Percentiles rank a stretch among this genome's conserved stretches.
Evolutionary conservation across 2,329 filamentous ascomycete species (phyloP).

Genomic region (Beauveria sp.): DNA sequence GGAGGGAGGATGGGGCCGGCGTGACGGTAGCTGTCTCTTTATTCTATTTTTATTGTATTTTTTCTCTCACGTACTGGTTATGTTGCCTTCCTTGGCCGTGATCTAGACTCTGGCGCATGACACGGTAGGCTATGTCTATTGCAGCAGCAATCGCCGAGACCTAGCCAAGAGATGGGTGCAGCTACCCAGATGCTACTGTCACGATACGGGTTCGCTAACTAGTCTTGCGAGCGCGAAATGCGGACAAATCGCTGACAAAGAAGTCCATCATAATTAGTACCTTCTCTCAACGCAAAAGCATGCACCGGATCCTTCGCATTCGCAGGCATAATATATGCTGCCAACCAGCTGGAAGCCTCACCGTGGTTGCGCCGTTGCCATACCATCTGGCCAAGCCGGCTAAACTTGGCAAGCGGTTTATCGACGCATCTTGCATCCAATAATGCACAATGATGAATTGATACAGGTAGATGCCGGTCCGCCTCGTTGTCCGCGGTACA

Average conservation of each 20-base stretch:
- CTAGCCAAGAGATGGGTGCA: not conserved
- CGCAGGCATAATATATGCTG: not conserved
- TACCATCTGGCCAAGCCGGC: not conserved
- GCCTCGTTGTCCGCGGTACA: not conserved
- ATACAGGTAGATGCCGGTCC: not conserved
- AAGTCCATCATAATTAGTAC: not conserved
- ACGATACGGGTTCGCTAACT: not conserved
- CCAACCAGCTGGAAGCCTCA: not conserved
- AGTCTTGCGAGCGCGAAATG: not conserved
- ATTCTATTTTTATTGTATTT: too few species aligned
- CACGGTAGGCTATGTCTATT: not conserved
- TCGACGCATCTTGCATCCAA: not conserved
- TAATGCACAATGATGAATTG: not conserved
- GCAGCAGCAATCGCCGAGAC: not conserved
- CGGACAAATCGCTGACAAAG: not conserved
- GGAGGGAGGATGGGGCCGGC: not conserved
- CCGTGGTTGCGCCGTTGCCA: not conserved
- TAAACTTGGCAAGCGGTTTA: not conserved
- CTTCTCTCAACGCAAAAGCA: not conserved
- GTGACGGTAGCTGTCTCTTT: not conserved
- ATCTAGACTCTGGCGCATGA: not conserved
- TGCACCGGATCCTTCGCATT: too few species aligned
- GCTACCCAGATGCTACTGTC: not conserved
- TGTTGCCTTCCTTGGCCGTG: not conserved
- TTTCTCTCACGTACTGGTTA: not conserved